A percentile compares a stretch with the other conserved stretches of the same genome.
These are phyloP conservation scores for Pestalotiopsis sp. DNA, from an alignment of 2,329 filamentous ascomycete species.

Conservation along the genomic window DNA sequence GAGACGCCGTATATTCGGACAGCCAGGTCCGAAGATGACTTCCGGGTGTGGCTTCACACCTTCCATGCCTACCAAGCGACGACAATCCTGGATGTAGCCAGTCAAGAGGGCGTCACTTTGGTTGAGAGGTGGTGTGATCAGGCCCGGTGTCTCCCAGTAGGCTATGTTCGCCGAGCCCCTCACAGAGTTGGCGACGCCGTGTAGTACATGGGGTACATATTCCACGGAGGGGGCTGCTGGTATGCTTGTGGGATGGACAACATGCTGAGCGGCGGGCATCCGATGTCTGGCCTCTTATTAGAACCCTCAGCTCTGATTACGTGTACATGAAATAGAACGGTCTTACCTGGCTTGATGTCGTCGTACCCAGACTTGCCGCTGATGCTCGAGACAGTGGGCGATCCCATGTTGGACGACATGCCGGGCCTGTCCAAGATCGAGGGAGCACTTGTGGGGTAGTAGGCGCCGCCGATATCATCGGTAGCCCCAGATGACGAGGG, in stretches of 20 bases:
- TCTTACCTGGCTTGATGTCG: constrained; percentile 36
- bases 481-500: constrained; percentile 51
- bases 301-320: constrained; percentile 24
- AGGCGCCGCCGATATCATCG: constrained; percentile 50
- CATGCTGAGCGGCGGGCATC: constrained; percentile 33
- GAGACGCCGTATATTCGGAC: constrained; percentile 36
- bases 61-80: constrained; percentile 32
- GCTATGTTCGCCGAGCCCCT: background rate
- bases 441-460: constrained; percentile 54
- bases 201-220: constrained; percentile 39
- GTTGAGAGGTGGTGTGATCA: constrained; percentile 31
- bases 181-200: constrained; percentile 29
- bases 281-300: constrained; percentile 34
- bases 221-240: constrained; percentile 35
- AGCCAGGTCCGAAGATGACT: constrained; percentile 35
- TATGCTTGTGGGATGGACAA: constrained; percentile 35
- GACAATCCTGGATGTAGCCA: constrained; percentile 39
- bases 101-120: constrained; percentile 38
- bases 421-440: constrained; percentile 41
- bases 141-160: constrained; percentile 37
- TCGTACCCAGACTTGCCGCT: constrained; percentile 38
- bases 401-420: constrained; percentile 30
- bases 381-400: constrained; percentile 33
- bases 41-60: constrained; percentile 23
- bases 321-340: constrained; percentile 7